Conservation (phyloP, 2,329 filamentous ascomycete species). For the Ceratocystis harringtonii region DNA sequence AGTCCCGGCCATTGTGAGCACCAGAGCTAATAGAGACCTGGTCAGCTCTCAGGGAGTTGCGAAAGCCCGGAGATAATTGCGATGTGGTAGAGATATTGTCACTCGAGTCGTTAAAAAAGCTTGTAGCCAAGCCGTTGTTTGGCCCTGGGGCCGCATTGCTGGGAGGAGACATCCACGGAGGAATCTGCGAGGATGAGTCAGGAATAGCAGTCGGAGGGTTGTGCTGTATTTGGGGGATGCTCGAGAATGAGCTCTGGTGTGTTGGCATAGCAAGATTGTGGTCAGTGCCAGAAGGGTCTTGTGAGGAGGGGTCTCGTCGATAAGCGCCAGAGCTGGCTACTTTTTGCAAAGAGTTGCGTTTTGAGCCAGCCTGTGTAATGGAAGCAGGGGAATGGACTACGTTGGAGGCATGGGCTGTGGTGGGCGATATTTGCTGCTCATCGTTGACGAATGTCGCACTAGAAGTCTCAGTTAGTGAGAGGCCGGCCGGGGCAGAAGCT, state of each 20-base stretch:
- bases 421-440: constrained; percentile 35
- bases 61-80: constrained; percentile 57
- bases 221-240: constrained; percentile 44
- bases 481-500: not conserved
- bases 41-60: constrained; percentile 22
- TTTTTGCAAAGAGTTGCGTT: constrained; percentile 25
- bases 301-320: constrained; percentile 24
- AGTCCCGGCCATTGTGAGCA: constrained; percentile 35
- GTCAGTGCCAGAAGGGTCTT: constrained; percentile 38
- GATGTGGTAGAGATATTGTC: constrained; percentile 48
- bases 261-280: not conserved
- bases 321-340: constrained; percentile 4
- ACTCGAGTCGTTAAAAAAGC: constrained; percentile 62
- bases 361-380: constrained; percentile 21
- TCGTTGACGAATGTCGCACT: constrained; percentile 25
- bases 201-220: constrained; percentile 42
- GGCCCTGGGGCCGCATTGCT: constrained; percentile 15
- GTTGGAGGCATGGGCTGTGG: constrained; percentile 31
- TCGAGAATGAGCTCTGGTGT: not conserved
- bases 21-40: constrained; percentile 15
- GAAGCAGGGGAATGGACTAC: constrained; percentile 27
- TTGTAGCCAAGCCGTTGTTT: constrained; percentile 33
- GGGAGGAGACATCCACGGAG: constrained; percentile 41
- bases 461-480: constrained; percentile 2
- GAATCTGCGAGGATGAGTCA: constrained; percentile 37